These are phyloP conservation scores for Hawksworthiomyces lignivorus DNA, from an alignment of 2,329 filamentous ascomycete genomes.

Conservation along the genomic window DNA sequence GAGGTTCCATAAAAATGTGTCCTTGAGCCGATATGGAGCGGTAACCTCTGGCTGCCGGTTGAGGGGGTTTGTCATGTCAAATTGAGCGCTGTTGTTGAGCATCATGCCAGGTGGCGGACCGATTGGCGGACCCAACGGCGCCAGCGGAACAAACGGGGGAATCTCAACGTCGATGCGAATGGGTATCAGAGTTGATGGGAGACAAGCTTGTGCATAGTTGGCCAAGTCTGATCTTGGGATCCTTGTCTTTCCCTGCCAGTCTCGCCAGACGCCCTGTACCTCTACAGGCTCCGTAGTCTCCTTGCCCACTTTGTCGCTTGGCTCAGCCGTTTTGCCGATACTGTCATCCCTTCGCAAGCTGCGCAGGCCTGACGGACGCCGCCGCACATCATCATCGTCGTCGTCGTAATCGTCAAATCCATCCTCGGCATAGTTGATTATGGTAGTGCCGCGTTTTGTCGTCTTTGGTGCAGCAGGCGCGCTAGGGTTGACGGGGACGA, in stretches of 20 bases:
- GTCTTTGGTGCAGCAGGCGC: constrained; percentile 64
- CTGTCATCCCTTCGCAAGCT: constrained; percentile 73
- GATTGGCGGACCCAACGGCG: constrained; percentile 15
- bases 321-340: constrained; percentile 52
- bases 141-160: constrained; percentile 60
- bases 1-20: constrained; percentile 96
- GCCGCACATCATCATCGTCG: constrained; percentile 67
- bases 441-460: constrained; percentile 94
- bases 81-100: constrained; percentile 53
- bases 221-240: constrained; percentile 50
- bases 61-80: constrained; percentile 66
- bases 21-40: constrained; percentile 79
- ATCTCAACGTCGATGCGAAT: constrained; percentile 96
- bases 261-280: constrained; percentile 84
- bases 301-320: constrained; percentile 72
- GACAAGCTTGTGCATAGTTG: constrained; percentile 57
- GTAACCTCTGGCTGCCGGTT: constrained; percentile 75
- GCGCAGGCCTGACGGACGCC: constrained; percentile 75
- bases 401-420: constrained; percentile 75
- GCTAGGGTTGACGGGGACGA: constrained; percentile 74
- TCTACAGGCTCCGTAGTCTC: constrained; percentile 72
- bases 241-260: constrained; percentile 81
- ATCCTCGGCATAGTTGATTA: constrained; percentile 97
- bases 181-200: constrained; percentile 86
- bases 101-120: constrained; percentile 33